Conservation (phyloP, 2,329 filamentous ascomycete genomes). For the Pyricularia sp. region DNA sequence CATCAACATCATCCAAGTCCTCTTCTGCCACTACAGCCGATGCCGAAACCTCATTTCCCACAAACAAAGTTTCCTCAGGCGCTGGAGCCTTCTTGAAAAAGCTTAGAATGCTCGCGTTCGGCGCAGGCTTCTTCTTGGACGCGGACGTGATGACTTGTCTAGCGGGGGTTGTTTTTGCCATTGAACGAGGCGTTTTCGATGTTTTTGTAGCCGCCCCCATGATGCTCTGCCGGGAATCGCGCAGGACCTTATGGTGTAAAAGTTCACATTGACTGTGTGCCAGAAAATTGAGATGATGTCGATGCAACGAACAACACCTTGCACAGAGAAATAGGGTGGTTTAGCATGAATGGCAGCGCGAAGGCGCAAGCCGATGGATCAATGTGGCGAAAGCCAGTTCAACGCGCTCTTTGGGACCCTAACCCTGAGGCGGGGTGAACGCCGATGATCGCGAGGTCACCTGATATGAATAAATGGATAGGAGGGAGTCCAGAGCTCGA, state of each 20-base stretch:
- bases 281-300: not conserved
- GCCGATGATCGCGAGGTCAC: not conserved
- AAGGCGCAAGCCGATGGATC: not conserved
- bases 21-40: constrained; percentile 3
- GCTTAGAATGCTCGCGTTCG: constrained; percentile 56
- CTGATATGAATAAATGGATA: not conserved
- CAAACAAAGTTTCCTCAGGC: constrained; percentile 45
- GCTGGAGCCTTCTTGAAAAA: constrained; percentile 62
- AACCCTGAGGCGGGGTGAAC: not conserved
- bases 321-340: not conserved
- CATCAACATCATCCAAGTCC: not conserved
- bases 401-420: not conserved
- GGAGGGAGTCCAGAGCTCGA: too few species aligned
- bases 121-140: constrained; percentile 10
- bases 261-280: not conserved
- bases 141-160: not conserved
- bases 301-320: not conserved
- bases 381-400: not conserved
- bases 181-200: constrained; percentile 2
- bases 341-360: not conserved
- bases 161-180: not conserved
- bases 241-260: not conserved
- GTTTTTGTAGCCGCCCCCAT: not conserved
- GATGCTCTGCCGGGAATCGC: not conserved
- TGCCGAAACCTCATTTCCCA: constrained; percentile 15